Evolutionary conservation across 257 asterid genomes (phyloP).

Genomic region (Thymus mandschuricus): DNA sequence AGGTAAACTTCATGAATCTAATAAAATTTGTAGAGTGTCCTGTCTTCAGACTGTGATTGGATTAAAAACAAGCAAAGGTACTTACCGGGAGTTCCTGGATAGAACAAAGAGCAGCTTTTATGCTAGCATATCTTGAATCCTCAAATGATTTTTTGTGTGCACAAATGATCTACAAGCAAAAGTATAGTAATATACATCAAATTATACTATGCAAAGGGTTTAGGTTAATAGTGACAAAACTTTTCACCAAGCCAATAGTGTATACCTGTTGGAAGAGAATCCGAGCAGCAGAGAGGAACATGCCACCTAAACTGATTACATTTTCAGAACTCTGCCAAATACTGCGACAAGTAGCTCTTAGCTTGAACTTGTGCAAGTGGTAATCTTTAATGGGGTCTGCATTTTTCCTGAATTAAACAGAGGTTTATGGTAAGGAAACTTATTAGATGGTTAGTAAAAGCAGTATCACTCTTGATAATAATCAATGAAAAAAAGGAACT

Average conservation of each 20-base stretch:
- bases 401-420: conserved; percentile 48
- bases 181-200: conserved; percentile 21
- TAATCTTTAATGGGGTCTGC: conserved; percentile 56
- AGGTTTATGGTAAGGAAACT: conserved; percentile 4
- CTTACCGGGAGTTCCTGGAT: conserved; percentile 45
- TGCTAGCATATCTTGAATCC: conserved; percentile 50
- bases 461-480: conserved; percentile 1
- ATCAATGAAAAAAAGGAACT: background rate
- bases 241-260: conserved; percentile 11
- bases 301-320: conserved; percentile 37
- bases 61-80: conserved; percentile 25
- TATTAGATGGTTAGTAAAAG: conserved; percentile 12
- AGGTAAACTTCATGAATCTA: background rate
- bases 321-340: conserved; percentile 71
- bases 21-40: background rate
- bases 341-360: conserved; percentile 70
- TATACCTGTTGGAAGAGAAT: conserved; percentile 83
- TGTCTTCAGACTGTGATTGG: background rate
- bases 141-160: conserved; percentile 74
- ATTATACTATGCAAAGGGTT: conserved; percentile 12
- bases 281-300: conserved; percentile 65
- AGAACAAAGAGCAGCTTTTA: conserved; percentile 51
- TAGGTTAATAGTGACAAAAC: conserved; percentile 27
- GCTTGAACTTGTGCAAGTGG: conserved; percentile 59
- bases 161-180: conserved; percentile 55